phyloP scores from a whole-genome alignment of 345 rosid species.

The Citropsis articulata region DNA sequence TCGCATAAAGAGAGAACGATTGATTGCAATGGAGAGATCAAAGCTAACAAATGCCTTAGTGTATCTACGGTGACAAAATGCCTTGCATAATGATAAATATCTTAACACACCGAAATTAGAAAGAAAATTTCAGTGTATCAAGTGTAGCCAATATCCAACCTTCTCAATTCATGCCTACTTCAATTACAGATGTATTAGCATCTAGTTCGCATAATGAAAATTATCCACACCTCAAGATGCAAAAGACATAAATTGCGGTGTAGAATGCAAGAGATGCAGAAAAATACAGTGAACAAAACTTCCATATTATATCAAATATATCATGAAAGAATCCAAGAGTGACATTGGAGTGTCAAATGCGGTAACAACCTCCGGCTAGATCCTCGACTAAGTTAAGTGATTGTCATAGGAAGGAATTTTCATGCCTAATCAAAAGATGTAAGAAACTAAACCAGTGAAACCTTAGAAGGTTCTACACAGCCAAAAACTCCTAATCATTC shows the following conservation, averaged over 20 bases:
- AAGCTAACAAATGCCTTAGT: not conserved
- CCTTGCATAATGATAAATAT: not conserved
- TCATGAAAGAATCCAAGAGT: conserved; percentile 6
- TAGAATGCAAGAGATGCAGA: not conserved
- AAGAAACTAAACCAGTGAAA: not conserved
- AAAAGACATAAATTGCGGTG: not conserved
- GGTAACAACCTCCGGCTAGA: conserved; percentile 81
- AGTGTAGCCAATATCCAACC: not conserved
- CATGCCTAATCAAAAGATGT: conserved; percentile 54
- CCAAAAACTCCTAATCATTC: not conserved
- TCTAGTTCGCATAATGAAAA: conserved; percentile 1
- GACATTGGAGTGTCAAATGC: conserved; percentile 93
- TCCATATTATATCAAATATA: not conserved
- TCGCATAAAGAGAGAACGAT: not conserved
- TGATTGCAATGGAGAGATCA: not conserved
- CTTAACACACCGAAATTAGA: too few species aligned
- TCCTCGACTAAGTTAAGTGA: conserved; percentile 83
- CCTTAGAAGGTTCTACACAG: not conserved
- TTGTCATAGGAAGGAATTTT: conserved; percentile 76
- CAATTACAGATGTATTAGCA: not conserved
- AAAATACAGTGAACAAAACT: not conserved
- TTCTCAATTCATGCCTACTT: not conserved
- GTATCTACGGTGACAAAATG: not conserved
- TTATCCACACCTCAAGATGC: not conserved
- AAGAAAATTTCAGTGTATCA: not conserved